Evolutionary conservation across 73 alveolate genomes (phyloP).

Genomic region (Vitrella brassicaformis): DNA sequence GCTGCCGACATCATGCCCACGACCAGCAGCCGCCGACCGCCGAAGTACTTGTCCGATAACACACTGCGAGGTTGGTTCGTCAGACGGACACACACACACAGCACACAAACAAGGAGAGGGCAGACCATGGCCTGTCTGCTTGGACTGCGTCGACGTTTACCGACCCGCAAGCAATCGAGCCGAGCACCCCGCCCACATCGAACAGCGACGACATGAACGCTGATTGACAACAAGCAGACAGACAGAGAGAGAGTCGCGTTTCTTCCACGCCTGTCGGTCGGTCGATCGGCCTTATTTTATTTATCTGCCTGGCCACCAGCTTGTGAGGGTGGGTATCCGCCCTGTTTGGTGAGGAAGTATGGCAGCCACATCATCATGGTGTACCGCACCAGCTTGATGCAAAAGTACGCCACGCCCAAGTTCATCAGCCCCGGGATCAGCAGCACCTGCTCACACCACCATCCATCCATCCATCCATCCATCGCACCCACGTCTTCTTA

Average conservation of each 20-base stretch:
- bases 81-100: too few species aligned
- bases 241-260: too few species aligned
- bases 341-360: neutral
- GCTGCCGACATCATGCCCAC: neutral
- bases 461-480: too few species aligned
- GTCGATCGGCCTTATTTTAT: too few species aligned
- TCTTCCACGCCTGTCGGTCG: too few species aligned
- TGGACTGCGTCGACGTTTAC: neutral
- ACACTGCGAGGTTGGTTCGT: too few species aligned
- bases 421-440: neutral
- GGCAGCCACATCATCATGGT: neutral
- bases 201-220: neutral
- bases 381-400: neutral
- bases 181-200: neutral
- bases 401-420: neutral
- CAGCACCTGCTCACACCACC: neutral
- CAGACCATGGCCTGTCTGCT: too few species aligned
- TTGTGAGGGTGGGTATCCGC: neutral
- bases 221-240: too few species aligned
- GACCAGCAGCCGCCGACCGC: neutral
- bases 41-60: too few species aligned
- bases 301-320: too few species aligned
- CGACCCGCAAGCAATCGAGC: neutral
- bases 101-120: too few species aligned
- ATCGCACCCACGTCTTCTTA: too few species aligned